phyloP scores from a whole-genome alignment of 1,284 basidiomycete genomes.

The Pseudozyma sp. region DNA sequence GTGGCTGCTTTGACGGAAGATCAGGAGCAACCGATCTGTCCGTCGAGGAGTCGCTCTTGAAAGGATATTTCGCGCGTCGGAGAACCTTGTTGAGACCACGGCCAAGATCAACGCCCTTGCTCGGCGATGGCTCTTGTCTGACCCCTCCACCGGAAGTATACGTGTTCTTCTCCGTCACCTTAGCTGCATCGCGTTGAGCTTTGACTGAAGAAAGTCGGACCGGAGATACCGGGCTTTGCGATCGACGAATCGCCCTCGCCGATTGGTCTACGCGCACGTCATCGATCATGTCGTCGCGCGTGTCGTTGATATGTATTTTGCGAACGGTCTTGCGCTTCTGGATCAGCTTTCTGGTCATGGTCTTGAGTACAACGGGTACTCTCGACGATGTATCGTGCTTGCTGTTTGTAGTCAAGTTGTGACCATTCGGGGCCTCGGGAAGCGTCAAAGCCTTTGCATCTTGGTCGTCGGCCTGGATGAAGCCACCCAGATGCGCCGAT shows the following conservation, averaged over 20 bases:
- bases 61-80: slow-evolving; percentile 22
- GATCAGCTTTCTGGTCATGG: slow-evolving; percentile 71
- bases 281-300: slow-evolving; percentile 23
- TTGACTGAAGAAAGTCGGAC: slow-evolving; percentile 18
- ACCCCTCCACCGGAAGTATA: neutral
- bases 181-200: slow-evolving; percentile 5
- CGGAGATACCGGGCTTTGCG: slow-evolving; percentile 4
- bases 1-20: neutral
- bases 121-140: neutral
- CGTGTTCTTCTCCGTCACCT: neutral
- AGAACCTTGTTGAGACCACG: slow-evolving; percentile 34
- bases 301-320: slow-evolving; percentile 51
- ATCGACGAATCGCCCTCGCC: neutral
- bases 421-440: slow-evolving; percentile 39
- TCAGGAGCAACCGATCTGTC: slow-evolving; percentile 1
- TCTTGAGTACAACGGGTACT: slow-evolving; percentile 70
- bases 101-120: slow-evolving; percentile 19
- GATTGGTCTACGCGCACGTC: neutral
- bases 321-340: slow-evolving; percentile 70
- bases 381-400: slow-evolving; percentile 39
- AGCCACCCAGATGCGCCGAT: neutral
- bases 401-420: slow-evolving; percentile 2
- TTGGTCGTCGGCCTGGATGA: neutral
- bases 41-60: slow-evolving; percentile 9
- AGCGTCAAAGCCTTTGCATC: neutral